A percentile compares a stretch with the other conserved stretches of the same genome.
Conservation (phyloP, 176 grass and related monocot species). For the Musa schizocarpa region DNA sequence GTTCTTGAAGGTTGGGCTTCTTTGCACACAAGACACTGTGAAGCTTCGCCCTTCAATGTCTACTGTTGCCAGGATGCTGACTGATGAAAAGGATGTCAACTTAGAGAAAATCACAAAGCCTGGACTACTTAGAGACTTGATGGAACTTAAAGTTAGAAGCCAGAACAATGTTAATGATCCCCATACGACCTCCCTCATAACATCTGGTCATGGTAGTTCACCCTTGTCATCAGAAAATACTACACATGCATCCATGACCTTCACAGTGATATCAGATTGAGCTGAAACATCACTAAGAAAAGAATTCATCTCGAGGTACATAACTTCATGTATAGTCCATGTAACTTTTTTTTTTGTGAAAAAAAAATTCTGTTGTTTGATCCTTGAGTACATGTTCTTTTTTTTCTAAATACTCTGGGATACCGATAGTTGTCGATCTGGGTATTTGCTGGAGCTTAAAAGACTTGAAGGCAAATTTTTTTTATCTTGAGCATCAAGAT, state of each 20-base stretch:
- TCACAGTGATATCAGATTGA: conserved; percentile 46
- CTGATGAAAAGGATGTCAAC: conserved; percentile 37
- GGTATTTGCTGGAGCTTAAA: too few species aligned
- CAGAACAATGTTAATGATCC: conserved; percentile 5
- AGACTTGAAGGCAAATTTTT: too few species aligned
- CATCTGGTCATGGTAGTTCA: conserved; percentile 38
- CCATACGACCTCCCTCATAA: conserved; percentile 24
- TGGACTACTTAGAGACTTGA: conserved; percentile 58
- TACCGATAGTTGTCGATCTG: too few species aligned
- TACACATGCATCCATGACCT: conserved; percentile 53
- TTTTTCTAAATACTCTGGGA: too few species aligned
- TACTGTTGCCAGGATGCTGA: conserved; percentile 42
- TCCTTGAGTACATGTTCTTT: too few species aligned
- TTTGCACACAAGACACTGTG: conserved; percentile 53
- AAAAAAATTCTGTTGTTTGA: too few species aligned
- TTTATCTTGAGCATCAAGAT: too few species aligned
- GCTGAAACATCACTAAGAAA: conserved; percentile 10
- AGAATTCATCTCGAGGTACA: neutral
- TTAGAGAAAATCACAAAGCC: conserved; percentile 49
- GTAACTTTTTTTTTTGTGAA: too few species aligned
- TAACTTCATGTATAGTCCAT: conserved; percentile 7
- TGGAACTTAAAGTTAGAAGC: conserved; percentile 44
- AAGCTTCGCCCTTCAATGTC: conserved; percentile 54
- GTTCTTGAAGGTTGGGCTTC: conserved; percentile 64
- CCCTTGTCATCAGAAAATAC: conserved; percentile 34